Conservation (phyloP, 2,329 filamentous ascomycete genomes). For the Didymella sp. region DNA sequence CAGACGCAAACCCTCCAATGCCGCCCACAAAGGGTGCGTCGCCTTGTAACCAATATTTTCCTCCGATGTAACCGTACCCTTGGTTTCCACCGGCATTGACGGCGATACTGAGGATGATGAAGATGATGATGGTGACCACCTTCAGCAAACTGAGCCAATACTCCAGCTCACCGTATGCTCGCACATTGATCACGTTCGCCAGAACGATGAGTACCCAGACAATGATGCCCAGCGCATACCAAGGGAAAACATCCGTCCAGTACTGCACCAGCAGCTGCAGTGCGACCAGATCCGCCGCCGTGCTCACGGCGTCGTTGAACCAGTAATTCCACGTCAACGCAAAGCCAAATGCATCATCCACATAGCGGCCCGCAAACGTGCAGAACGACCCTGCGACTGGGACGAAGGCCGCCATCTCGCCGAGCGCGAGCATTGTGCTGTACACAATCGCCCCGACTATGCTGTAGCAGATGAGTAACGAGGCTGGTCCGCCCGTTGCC, state of each 20-base stretch:
- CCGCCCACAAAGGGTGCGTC: conserved; percentile 56
- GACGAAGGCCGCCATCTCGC: conserved; percentile 50
- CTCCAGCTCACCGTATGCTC: conserved; percentile 48
- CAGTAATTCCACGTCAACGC: conserved; percentile 44
- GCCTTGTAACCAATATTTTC: conserved; percentile 71
- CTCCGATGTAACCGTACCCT: conserved; percentile 55
- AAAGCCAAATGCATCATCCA: conserved; percentile 67
- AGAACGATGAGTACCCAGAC: conserved; percentile 44
- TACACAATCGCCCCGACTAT: conserved; percentile 43
- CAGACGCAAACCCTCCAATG: conserved; percentile 65
- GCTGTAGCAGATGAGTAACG: conserved; percentile 48
- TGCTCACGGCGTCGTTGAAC: conserved; percentile 43
- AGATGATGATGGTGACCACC: conserved; percentile 44
- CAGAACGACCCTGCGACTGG: conserved; percentile 45
- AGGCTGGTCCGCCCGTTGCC: conserved; percentile 52
- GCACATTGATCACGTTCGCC: conserved; percentile 48
- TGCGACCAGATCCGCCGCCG: conserved; percentile 46
- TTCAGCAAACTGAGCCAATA: conserved; percentile 48
- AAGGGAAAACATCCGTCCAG: conserved; percentile 47
- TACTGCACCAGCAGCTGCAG: conserved; percentile 45
- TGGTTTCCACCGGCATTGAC: conserved; percentile 38
- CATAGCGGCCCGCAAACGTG: conserved; percentile 48
- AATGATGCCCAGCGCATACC: conserved; percentile 40
- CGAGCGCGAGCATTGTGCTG: conserved; percentile 47
- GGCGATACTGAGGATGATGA: conserved; percentile 44